A percentile compares a stretch with the other conserved stretches of the same genome.
Conservation (phyloP, 768 basidiomycete genomes). For the Suillus paluster region DNA sequence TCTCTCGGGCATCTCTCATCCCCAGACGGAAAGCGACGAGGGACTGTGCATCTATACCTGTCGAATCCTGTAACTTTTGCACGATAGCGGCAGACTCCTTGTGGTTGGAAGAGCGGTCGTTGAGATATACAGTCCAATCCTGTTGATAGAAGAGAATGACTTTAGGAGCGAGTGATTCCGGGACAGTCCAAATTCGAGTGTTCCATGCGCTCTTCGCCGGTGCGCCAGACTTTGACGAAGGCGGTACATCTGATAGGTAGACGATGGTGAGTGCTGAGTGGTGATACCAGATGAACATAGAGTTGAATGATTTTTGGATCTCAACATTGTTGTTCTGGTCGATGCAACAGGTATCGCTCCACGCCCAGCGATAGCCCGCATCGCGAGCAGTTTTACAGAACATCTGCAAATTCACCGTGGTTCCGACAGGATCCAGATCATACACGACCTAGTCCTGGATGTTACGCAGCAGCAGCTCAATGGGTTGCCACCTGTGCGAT, state of each 20-base stretch:
- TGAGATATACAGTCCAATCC: slow-evolving; percentile 1
- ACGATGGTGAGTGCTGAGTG: neutral
- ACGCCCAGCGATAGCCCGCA: neutral
- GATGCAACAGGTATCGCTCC: slow-evolving; percentile 4
- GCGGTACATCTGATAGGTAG: neutral
- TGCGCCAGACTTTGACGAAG: neutral
- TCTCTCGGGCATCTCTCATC: neutral
- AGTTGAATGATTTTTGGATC: neutral
- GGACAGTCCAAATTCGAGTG: slow-evolving; percentile 11
- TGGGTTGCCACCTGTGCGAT: neutral
- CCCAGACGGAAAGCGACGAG: neutral
- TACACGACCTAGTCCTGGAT: neutral
- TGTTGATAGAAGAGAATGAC: slow-evolving; percentile 7
- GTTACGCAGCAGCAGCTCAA: neutral
- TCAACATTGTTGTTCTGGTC: neutral
- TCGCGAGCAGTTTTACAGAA: neutral
- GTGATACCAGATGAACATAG: neutral
- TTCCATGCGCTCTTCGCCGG: slow-evolving; percentile 6
- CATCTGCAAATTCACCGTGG: neutral
- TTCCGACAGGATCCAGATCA: neutral
- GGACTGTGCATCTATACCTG: neutral
- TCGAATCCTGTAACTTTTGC: neutral
- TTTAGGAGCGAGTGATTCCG: slow-evolving; percentile 10
- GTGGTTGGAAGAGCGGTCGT: neutral
- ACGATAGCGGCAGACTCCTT: neutral